A percentile compares a stretch with the other conserved stretches of the same genome.
These are phyloP conservation scores for Calocybe cyanea DNA, from an alignment of 768 basidiomycete genomes.

Conservation along the genomic window DNA sequence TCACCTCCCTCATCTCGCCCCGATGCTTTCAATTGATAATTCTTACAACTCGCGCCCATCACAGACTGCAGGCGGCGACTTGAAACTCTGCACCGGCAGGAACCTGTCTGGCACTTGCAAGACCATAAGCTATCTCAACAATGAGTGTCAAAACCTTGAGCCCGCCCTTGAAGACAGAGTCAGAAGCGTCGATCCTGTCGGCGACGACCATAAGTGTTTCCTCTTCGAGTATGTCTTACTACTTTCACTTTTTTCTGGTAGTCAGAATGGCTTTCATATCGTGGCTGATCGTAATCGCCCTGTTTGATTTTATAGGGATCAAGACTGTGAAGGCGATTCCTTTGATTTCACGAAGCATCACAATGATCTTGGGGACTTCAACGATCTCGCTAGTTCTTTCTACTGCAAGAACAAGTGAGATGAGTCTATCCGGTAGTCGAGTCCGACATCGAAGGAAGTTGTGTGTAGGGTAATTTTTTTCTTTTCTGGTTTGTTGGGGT, in stretches of 20 bases:
- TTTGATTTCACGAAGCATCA: conserved; percentile 13
- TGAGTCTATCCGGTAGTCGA: neutral
- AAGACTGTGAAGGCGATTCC: conserved; percentile 6
- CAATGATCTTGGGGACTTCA: conserved; percentile 8
- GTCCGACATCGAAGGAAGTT: too few relatives aligned
- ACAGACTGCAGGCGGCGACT: conserved; percentile 9
- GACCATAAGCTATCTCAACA: conserved; percentile 10
- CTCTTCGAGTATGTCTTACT: conserved; percentile 6
- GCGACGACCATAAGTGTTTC: conserved; percentile 8
- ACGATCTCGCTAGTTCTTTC: conserved; percentile 12
- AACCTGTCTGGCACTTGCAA: conserved; percentile 8
- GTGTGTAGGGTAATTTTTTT: too few relatives aligned
- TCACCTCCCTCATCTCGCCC: too few relatives aligned
- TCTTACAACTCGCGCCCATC: too few relatives aligned
- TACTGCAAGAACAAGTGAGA: conserved; percentile 5
- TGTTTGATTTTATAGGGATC: neutral
- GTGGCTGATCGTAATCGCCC: neutral
- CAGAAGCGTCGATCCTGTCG: conserved; percentile 8
- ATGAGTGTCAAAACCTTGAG: conserved; percentile 8
- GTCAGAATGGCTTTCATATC: neutral
- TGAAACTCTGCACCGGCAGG: conserved; percentile 9
- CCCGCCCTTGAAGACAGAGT: conserved; percentile 9
- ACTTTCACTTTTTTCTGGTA: too few relatives aligned
- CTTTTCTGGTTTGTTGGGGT: too few relatives aligned
- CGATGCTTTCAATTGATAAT: too few relatives aligned